Conservation (phyloP, 306 rosid genomes). For the Sophora flavescens region DNA sequence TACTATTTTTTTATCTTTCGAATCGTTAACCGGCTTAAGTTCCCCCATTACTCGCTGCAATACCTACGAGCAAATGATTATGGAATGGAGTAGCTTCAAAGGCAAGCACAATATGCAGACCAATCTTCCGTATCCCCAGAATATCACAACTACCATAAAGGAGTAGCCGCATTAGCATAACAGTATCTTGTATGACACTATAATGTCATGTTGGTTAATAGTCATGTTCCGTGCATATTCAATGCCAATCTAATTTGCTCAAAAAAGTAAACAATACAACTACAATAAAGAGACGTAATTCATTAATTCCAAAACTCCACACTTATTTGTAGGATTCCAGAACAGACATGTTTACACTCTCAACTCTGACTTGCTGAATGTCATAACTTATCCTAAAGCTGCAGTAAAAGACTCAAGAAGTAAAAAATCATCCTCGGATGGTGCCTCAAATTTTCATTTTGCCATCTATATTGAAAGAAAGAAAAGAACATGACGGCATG, state of each 20-base stretch:
- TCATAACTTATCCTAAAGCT: conserved; percentile 25
- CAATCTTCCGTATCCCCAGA: no score
- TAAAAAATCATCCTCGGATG: conserved; percentile 35
- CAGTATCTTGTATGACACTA: no score
- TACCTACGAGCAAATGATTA: no score
- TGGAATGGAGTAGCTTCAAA: no score
- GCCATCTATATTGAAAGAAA: conserved; percentile 43
- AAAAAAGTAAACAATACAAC: background rate
- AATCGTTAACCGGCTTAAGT: no score
- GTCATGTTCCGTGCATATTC: conserved; percentile 2
- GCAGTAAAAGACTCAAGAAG: conserved; percentile 4
- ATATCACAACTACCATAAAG: no score
- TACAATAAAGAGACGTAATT: conserved; percentile 10
- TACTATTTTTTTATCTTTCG: no score
- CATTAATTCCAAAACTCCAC: conserved; percentile 39
- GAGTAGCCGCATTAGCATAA: no score
- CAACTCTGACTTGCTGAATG: conserved; percentile 33
- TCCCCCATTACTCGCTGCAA: no score
- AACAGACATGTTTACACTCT: conserved; percentile 31
- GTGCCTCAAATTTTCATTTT: conserved; percentile 42
- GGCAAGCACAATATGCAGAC: no score
- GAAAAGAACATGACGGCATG: conserved; percentile 29
- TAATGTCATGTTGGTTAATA: background rate
- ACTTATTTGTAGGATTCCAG: conserved; percentile 47
- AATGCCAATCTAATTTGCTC: background rate